Evolutionary conservation across 1,284 basidiomycete genomes (phyloP).

Genomic region (Ganoderma leucocontextum): DNA sequence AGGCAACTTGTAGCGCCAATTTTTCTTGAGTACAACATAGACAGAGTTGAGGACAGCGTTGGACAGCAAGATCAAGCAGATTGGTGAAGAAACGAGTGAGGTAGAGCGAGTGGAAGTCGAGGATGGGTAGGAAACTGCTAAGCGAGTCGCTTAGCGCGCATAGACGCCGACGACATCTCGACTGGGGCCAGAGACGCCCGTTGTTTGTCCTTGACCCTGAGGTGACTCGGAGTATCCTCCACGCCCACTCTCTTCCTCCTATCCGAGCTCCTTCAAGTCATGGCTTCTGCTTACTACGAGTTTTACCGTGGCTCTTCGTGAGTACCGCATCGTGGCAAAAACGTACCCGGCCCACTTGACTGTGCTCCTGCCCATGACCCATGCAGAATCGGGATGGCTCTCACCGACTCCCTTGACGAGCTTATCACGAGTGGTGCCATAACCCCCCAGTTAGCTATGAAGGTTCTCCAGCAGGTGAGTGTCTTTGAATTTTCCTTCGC

Average conservation of each 20-base stretch:
- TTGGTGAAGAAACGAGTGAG: no score
- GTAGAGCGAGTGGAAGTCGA: no score
- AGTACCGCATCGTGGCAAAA: slow-evolving; percentile 45
- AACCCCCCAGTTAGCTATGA: slow-evolving; percentile 97
- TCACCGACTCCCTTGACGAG: slow-evolving; percentile 99
- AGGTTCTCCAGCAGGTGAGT: slow-evolving; percentile 91
- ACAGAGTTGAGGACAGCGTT: no score
- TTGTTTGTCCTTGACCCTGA: no score
- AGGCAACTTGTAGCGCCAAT: no score
- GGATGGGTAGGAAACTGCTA: no score
- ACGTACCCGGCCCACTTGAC: slow-evolving; percentile 22
- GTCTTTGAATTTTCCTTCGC: neutral
- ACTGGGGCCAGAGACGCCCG: no score
- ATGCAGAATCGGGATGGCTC: slow-evolving; percentile 93
- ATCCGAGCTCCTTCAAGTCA: slow-evolving; percentile 38
- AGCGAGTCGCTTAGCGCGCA: no score
- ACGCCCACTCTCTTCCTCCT: neutral
- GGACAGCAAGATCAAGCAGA: no score
- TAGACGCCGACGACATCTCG: no score
- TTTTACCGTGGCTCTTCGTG: slow-evolving; percentile 91
- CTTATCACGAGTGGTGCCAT: slow-evolving; percentile 97
- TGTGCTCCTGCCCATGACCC: slow-evolving; percentile 10
- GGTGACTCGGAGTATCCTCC: no score
- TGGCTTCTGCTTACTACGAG: slow-evolving; percentile 89
- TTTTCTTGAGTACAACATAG: no score